Evolutionary conservation across 768 basidiomycete genomes (phyloP).

Genomic region (Auricularia sp.): DNA sequence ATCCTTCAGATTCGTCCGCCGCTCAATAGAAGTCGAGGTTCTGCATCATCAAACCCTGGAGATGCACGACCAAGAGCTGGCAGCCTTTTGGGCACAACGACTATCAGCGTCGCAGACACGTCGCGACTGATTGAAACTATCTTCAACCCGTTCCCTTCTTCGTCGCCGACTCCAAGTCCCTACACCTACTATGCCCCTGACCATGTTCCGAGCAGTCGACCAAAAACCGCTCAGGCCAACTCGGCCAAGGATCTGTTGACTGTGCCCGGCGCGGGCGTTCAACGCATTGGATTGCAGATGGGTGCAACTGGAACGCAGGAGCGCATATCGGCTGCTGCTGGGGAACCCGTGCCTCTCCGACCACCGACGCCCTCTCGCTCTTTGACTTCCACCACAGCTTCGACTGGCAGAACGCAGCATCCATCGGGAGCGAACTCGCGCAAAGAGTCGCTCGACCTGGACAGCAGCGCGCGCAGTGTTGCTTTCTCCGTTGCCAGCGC

Average conservation of each 20-base stretch:
- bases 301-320: background rate
- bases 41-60: background rate
- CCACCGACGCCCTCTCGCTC: background rate
- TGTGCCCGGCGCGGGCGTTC: background rate
- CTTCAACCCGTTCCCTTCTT: constrained; percentile 59
- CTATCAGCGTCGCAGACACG: constrained; percentile 33
- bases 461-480: background rate
- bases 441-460: background rate
- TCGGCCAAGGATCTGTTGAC: background rate
- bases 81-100: background rate
- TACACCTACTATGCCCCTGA: constrained; percentile 29
- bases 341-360: background rate
- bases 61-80: background rate
- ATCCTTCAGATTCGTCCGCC: background rate
- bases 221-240: background rate
- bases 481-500: background rate
- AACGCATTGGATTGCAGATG: background rate
- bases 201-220: background rate
- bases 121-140: constrained; percentile 68
- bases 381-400: background rate
- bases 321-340: background rate
- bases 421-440: background rate
- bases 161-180: constrained; percentile 16
- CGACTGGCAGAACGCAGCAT: background rate
- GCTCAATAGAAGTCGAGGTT: background rate